Evolutionary conservation across 495 filamentous ascomycete genomes (phyloP), one percentile per base, ranked within the genome.

Genomic region (Talaromyces trachyspermus): DNA sequence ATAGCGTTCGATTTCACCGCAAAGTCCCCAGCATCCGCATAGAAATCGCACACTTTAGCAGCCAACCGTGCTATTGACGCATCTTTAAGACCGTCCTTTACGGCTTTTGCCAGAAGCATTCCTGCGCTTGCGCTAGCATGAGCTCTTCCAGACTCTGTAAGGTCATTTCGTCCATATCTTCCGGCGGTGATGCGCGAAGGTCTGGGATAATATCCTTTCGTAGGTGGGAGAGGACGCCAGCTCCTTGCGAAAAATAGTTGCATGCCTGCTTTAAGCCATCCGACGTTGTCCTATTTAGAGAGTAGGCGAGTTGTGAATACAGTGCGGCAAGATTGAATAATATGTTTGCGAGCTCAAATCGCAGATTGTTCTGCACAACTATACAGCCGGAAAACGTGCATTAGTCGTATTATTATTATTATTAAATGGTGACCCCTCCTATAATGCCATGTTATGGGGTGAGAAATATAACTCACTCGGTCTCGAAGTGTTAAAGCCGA

Each of bases 71-170:
- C 86, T 45, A 98, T 95, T 0, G 85, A 85, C 8, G 78, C 84
- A 59, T 98, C 92, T 57, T 94, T 95, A 59, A 95, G 77, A 9
- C 82, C 83, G 59, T 96, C 92, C 72, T 90, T 91, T 17, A 95
- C 92, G 2, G 94, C 92, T 95, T 97, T 46, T 91, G 84, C 92
- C 92, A 98, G 64, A 91, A 96, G 60, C 91, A 96, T 63, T 98
- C 92, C 55, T 98, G 92, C 27, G 82, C 89, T 59, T 98, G 90
- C 11, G 88, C 92, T 1, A 98, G 74, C 40, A 95, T 74, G 26
- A 98, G 74, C 57, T 91, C 76, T 51, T 87, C 82, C 14, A 96
- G 69, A 43, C 88, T 88, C 54, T 89, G 85, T 20, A 98, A 65
- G 0, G 91, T 94, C 57, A 84, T 75, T 17, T 78, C 75, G 58